These are phyloP conservation scores for Coleophoma eucalyptorum DNA, from an alignment of 2,329 filamentous ascomycete species.

Conservation along the genomic window DNA sequence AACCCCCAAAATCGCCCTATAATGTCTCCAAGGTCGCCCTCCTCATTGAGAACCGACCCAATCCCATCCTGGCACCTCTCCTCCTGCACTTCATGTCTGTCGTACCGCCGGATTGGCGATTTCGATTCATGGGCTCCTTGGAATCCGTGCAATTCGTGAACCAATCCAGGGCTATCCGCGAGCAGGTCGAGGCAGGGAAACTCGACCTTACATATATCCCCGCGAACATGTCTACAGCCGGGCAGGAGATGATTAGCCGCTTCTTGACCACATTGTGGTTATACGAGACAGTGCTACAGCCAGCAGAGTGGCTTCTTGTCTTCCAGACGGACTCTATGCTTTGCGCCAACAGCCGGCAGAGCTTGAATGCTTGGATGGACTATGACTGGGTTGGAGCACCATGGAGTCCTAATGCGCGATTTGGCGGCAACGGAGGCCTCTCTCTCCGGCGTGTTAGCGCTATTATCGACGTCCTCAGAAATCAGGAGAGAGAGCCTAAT, in stretches of 20 bases:
- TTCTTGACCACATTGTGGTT: constrained; percentile 47
- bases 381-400: constrained; percentile 37
- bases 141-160: constrained; percentile 42
- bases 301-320: constrained; percentile 46
- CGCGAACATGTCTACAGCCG: constrained; percentile 42
- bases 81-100: constrained; percentile 54
- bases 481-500: constrained; percentile 39
- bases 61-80: constrained; percentile 46
- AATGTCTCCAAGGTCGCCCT: constrained; percentile 40
- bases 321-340: constrained; percentile 51
- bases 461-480: constrained; percentile 47
- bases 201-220: constrained; percentile 49
- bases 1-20: constrained; percentile 11
- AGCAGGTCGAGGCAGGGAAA: constrained; percentile 30
- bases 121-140: constrained; percentile 50
- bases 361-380: constrained; percentile 45
- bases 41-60: constrained; percentile 48
- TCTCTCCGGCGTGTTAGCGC: constrained; percentile 48
- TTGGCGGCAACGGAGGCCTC: constrained; percentile 28
- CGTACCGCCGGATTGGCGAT: constrained; percentile 53
- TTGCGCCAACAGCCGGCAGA: constrained; percentile 43
- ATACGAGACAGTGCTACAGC: constrained; percentile 40
- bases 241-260: constrained; percentile 47
- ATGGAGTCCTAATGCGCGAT: constrained; percentile 25
- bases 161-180: constrained; percentile 39